Conservation (phyloP, 2,329 filamentous ascomycete genomes). For the Helotiales sp. region DNA sequence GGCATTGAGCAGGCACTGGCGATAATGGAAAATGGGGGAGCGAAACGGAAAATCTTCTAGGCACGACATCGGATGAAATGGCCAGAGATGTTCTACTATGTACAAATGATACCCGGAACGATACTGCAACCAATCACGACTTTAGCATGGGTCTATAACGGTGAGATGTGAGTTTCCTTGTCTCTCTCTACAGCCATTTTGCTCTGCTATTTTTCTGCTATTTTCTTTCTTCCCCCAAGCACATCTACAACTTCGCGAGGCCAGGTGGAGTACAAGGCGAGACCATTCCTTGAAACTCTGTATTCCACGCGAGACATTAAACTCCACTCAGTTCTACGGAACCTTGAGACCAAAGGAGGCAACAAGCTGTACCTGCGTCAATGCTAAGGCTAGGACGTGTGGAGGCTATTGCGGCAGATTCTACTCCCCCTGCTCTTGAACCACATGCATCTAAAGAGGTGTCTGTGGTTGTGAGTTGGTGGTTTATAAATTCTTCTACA, state of each 20-base stretch:
- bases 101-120: constrained; percentile 30
- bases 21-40: constrained; percentile 51
- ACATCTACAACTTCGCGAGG: constrained; percentile 60
- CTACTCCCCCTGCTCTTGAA: constrained; percentile 24
- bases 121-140: background rate
- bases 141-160: background rate
- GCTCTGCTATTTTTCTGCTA: background rate
- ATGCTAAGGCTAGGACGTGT: constrained; percentile 29
- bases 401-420: constrained; percentile 32
- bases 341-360: constrained; percentile 17
- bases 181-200: constrained; percentile 1
- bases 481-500: constrained; percentile 33
- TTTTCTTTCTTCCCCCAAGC: background rate
- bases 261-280: constrained; percentile 79
- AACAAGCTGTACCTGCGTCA: constrained; percentile 34
- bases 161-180: constrained; percentile 1
- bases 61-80: constrained; percentile 14
- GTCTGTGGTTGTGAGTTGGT: constrained; percentile 13
- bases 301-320: constrained; percentile 74
- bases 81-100: constrained; percentile 12
- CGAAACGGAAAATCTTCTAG: constrained; percentile 32
- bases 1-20: constrained; percentile 66
- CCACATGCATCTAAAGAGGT: background rate
- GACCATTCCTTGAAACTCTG: constrained; percentile 75
- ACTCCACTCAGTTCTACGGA: constrained; percentile 24